Evolutionary conservation across 257 asterid species (phyloP), one percentile per base, ranked within the genome.

Genomic region (Solanum okadae): DNA sequence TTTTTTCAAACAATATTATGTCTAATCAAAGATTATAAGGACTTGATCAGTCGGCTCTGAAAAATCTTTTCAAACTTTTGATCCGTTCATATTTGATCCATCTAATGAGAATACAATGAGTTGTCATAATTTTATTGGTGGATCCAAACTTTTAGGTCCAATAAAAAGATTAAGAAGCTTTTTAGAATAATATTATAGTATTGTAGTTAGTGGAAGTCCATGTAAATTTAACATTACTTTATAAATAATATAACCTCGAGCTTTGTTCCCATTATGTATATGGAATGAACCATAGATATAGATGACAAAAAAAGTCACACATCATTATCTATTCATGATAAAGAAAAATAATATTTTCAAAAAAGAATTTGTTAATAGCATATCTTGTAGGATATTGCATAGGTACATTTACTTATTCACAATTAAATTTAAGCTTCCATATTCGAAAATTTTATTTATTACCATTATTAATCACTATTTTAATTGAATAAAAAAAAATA

Each of bases 181-280:
- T 76, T 83, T 82, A 86, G 89, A 87, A 91, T 84, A 76, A 84
- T 83, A 73, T 86, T 52, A 15, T 72, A 65, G 16, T 10, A 27
- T 23, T 10, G 16, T 63, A 77, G 82, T 77, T 83, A 88, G 92
- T 90, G 93, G 88, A 31, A 68, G 91, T 88, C 88, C 82, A 86
- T 93, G 89, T 92, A 91, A 76, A 59, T 77, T 44, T 49, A 20
- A 46, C 70, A 81, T 73, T 65, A 38, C 25, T 87, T 87, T 88
- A 70, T 87, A 86, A 42, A 86, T 79, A 90, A 35, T 75, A 90
- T 37, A 23, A 73, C 94, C 96, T 94, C 97, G 95, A 94, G 96
- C 95, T 92, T 88, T 90, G 97, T 88, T 90, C 97, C 97, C 96
- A 94, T 90, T 92, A 89, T 90, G 35, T 35, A 67, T 75, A n/a